These are phyloP conservation scores for Botrytis sinoallii DNA, from an alignment of 2,329 filamentous ascomycete species.

Conservation along the genomic window DNA sequence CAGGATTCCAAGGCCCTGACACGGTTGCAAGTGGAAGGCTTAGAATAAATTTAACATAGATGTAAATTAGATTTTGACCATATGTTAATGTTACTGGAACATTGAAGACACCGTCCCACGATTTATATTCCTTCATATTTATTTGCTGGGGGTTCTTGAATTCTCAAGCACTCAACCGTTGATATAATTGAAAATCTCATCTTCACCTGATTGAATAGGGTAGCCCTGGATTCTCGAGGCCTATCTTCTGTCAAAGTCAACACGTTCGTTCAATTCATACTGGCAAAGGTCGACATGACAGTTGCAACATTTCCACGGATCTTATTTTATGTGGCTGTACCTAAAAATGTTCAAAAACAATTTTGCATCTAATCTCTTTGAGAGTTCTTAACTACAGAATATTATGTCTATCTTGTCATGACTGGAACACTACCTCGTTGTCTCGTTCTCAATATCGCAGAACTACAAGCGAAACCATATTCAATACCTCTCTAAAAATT, in stretches of 20 bases:
- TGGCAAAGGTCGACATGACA: too few species aligned
- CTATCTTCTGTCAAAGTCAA: not conserved
- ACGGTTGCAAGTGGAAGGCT: not conserved
- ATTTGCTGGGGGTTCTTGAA: not conserved
- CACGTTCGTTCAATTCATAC: not conserved
- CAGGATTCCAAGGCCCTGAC: not conserved
- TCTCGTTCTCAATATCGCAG: constrained; percentile 45
- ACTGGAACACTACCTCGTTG: constrained; percentile 27
- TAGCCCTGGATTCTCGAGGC: not conserved
- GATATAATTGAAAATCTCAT: too few species aligned
- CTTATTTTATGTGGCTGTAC: not conserved
- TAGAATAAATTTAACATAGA: not conserved
- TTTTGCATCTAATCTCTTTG: too few species aligned
- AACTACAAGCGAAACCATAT: constrained; percentile 46
- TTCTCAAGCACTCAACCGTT: not conserved
- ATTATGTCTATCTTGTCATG: not conserved
- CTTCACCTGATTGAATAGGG: not conserved
- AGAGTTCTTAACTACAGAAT: not conserved
- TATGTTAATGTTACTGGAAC: not conserved
- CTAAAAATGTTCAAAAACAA: not conserved
- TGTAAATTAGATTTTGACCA: not conserved
- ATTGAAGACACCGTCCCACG: not conserved
- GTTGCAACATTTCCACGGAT: not conserved
- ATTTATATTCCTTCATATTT: not conserved
- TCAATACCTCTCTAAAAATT: constrained; percentile 45